Evolutionary conservation across 140 eudicot species (phyloP).

Genomic region (Anethum foeniculum): DNA sequence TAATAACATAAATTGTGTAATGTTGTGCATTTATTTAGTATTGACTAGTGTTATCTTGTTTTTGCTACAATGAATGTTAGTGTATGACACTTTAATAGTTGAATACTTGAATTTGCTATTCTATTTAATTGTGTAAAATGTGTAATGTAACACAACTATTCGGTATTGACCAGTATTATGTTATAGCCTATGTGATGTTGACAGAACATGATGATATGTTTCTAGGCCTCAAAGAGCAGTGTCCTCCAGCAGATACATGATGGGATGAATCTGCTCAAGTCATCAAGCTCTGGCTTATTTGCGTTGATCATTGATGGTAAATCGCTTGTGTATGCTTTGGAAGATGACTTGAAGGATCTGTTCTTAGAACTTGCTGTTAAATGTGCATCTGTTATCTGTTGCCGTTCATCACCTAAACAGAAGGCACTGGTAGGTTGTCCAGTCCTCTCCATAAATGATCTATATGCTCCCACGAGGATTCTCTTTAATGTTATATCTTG

Average conservation of each 20-base stretch:
- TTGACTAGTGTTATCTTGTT: background rate
- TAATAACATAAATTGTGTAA: background rate
- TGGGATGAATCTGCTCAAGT: slow-evolving; percentile 45
- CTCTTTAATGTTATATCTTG: background rate
- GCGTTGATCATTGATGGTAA: slow-evolving; percentile 94
- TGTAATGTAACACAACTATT: background rate
- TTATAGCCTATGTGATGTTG: slow-evolving; percentile 6
- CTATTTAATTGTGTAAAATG: background rate
- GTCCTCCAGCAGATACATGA: slow-evolving; percentile 56
- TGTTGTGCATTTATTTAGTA: too few relatives aligned
- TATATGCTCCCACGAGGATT: slow-evolving; percentile 2
- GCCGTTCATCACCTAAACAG: slow-evolving; percentile 95
- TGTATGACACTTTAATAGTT: background rate
- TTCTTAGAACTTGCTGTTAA: slow-evolving; percentile 68
- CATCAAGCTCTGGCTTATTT: slow-evolving; percentile 51
- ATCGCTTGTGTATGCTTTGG: slow-evolving; percentile 77
- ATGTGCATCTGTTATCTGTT: slow-evolving; percentile 94
- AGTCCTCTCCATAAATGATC: background rate
- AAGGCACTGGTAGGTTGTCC: slow-evolving; percentile 70
- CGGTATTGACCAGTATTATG: background rate
- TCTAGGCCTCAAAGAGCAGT: slow-evolving; percentile 63
- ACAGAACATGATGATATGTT: slow-evolving; percentile 13
- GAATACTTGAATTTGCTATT: background rate
- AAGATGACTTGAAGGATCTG: slow-evolving; percentile 50
- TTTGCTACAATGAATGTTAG: background rate